phyloP scores from a whole-genome alignment of 495 filamentous ascomycete species.

The Penicillium waksmanii region DNA sequence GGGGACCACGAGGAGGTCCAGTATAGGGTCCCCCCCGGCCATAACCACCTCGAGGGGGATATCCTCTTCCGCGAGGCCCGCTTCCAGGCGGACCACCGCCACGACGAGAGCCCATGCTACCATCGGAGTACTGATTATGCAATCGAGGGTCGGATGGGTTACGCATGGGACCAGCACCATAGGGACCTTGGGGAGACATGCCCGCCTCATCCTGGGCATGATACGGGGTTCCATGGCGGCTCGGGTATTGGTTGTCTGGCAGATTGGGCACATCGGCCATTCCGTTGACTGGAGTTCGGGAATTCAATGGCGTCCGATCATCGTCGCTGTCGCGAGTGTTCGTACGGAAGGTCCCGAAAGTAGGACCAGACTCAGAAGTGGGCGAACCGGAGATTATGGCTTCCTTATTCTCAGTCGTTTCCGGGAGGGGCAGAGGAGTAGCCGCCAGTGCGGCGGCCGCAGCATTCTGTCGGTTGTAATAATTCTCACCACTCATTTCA shows the following conservation, averaged over 20 bases:
- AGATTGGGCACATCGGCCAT: slow-evolving; percentile 33
- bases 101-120: slow-evolving; percentile 58
- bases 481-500: slow-evolving; percentile 93
- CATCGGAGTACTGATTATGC: slow-evolving; percentile 63
- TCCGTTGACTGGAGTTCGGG: slow-evolving; percentile 45
- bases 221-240: slow-evolving; percentile 35
- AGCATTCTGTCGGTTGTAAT: slow-evolving; percentile 73
- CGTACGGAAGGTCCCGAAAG: slow-evolving; percentile 79
- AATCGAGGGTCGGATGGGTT: slow-evolving; percentile 53
- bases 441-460: slow-evolving; percentile 41
- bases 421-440: slow-evolving; percentile 41
- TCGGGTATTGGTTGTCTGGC: slow-evolving; percentile 27
- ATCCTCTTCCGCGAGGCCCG: slow-evolving; percentile 57
- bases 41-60: slow-evolving; percentile 61
- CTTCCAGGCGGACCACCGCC: slow-evolving; percentile 55
- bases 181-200: slow-evolving; percentile 48
- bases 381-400: slow-evolving; percentile 54
- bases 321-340: slow-evolving; percentile 68
- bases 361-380: slow-evolving; percentile 62
- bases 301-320: slow-evolving; percentile 82
- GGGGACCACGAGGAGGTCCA: slow-evolving; percentile 41
- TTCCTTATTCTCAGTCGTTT: slow-evolving; percentile 52
- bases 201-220: slow-evolving; percentile 68
- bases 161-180: slow-evolving; percentile 43
- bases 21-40: slow-evolving; percentile 58